Conservation (phyloP, 2,329 filamentous ascomycete genomes). For the Alternaria hordeiaustralica region DNA sequence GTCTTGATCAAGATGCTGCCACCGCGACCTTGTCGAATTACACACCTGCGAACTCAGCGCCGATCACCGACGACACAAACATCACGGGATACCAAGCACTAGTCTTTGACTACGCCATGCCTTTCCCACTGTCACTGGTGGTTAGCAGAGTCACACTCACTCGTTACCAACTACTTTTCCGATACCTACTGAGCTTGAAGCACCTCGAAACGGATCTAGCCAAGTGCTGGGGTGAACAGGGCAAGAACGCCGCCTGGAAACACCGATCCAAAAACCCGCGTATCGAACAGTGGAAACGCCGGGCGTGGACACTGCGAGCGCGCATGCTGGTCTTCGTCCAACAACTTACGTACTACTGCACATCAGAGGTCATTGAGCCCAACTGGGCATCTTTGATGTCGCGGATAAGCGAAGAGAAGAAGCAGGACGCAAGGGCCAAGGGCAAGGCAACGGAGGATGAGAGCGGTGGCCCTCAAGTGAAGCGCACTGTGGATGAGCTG, state of each 20-base stretch:
- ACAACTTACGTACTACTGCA: conserved; percentile 95
- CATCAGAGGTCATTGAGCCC: conserved; percentile 94
- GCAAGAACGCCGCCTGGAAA: conserved; percentile 79
- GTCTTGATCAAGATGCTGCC: conserved; percentile 82
- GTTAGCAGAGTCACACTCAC: conserved; percentile 97
- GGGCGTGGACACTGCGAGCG: conserved; percentile 88
- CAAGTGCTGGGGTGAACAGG: conserved; percentile 89
- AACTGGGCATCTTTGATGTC: conserved; percentile 96
- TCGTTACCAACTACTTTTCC: conserved; percentile 93
- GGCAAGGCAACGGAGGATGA: conserved; percentile 38
- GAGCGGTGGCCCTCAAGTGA: conserved; percentile 55
- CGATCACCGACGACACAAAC: conserved; percentile 77
- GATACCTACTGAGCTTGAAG: conserved; percentile 87
- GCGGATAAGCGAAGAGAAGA: conserved; percentile 68
- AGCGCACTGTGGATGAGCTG: conserved; percentile 89
- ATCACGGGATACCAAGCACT: conserved; percentile 90
- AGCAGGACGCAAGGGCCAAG: conserved; percentile 56
- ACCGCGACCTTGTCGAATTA: conserved; percentile 71
- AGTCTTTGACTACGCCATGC: conserved; percentile 91
- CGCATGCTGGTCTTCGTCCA: conserved; percentile 98
- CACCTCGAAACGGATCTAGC: conserved; percentile 89
- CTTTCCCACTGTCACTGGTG: conserved; percentile 93
- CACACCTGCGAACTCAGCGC: conserved; percentile 65
- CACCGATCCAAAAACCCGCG: conserved; percentile 75
- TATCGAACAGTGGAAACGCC: conserved; percentile 90